phyloP scores from a whole-genome alignment of 768 basidiomycete genomes.

The Steccherinum ochraceum region DNA sequence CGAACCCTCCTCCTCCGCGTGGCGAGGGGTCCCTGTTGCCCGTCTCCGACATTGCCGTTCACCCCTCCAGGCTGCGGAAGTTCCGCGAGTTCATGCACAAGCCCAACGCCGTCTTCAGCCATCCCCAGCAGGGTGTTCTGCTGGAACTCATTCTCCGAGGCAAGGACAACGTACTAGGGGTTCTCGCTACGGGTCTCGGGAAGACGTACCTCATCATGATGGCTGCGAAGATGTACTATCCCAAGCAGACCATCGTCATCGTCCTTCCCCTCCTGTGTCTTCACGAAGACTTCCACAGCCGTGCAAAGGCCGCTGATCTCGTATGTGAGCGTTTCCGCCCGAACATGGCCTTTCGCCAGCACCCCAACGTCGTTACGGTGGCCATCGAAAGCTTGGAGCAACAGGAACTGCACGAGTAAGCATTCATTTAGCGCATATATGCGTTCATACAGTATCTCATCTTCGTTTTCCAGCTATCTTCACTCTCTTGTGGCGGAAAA shows the following conservation, averaged over 20 bases:
- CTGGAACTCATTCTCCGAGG: not conserved
- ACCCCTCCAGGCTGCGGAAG: not conserved
- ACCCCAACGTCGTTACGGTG: not conserved
- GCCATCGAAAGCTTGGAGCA: not conserved
- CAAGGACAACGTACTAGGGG: not conserved
- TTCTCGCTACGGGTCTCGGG: not conserved
- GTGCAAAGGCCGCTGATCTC: too few relatives aligned
- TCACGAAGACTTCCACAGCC: not conserved
- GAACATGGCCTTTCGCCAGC: not conserved
- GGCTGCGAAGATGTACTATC: not conserved
- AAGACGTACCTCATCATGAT: not conserved
- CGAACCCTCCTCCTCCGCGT: not conserved
- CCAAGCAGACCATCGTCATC: not conserved
- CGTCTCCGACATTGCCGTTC: not conserved
- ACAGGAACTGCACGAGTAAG: too few relatives aligned
- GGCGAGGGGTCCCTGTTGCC: not conserved
- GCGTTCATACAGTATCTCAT: too few relatives aligned
- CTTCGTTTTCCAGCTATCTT: not conserved
- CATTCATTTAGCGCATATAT: too few relatives aligned
- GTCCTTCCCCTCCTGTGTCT: not conserved
- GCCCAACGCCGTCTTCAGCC: not conserved
- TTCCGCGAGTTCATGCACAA: not conserved
- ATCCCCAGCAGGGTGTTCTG: not conserved
- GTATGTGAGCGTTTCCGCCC: too few relatives aligned
- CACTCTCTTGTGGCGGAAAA: too few relatives aligned